A percentile compares a stretch with the other conserved stretches of the same genome.
These are phyloP conservation scores for Podospora pseudoanserina DNA, from an alignment of 495 filamentous ascomycete genomes.

Conservation along the genomic window DNA sequence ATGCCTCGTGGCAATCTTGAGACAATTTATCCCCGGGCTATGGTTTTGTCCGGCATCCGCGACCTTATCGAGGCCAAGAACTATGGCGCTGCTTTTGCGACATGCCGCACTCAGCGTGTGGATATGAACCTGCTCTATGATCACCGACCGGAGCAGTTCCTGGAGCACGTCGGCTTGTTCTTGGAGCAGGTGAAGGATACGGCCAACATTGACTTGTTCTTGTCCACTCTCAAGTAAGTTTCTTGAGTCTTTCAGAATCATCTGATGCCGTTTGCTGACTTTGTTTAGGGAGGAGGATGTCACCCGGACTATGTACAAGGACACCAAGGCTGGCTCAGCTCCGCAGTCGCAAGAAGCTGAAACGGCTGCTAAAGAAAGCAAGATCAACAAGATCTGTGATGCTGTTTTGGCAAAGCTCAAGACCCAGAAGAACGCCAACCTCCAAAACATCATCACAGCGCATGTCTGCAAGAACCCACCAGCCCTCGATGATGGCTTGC, in stretches of 20 bases:
- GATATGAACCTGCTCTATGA: constrained; percentile 99
- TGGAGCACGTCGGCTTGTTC: constrained; percentile 70
- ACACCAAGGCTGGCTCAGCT: constrained; percentile 54
- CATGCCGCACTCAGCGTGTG: constrained; percentile 87
- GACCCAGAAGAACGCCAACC: constrained; percentile 58
- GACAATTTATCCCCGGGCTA: constrained; percentile 87
- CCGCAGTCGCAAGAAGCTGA: constrained; percentile 16
- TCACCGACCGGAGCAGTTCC: constrained; percentile 77
- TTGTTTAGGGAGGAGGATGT: constrained; percentile 80
- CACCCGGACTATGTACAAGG: constrained; percentile 86
- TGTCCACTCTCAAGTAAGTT: constrained; percentile 78
- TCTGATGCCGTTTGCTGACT: not conserved
- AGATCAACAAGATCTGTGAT: constrained; percentile 82
- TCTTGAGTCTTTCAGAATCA: not conserved
- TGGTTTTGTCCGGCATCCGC: constrained; percentile 85
- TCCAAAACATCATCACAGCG: constrained; percentile 92
- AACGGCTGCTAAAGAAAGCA: constrained; percentile 48
- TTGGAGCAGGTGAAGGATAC: constrained; percentile 81
- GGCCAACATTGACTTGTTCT: constrained; percentile 84
- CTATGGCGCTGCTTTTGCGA: constrained; percentile 78
- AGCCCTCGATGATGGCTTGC: constrained; percentile 79
- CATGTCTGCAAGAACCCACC: constrained; percentile 90
- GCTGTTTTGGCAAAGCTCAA: constrained; percentile 69
- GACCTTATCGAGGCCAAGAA: constrained; percentile 71
- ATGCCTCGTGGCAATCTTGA: constrained; percentile 95